Conservation (phyloP, 179 eudicot species). For the Beta macrorhiza region DNA sequence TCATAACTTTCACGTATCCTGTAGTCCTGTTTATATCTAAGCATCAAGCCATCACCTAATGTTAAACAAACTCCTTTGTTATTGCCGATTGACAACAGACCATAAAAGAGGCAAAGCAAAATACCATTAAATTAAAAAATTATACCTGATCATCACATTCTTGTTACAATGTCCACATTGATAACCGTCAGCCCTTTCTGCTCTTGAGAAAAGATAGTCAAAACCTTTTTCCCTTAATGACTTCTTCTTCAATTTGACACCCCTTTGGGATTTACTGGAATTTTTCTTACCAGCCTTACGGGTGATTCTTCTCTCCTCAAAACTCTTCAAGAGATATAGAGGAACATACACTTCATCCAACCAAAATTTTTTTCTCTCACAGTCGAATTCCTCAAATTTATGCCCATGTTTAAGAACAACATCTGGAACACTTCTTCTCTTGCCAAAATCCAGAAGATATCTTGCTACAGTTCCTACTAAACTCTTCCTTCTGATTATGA, state of each 20-base stretch:
- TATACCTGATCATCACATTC: slow-evolving; percentile 76
- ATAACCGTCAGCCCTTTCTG: slow-evolving; percentile 57
- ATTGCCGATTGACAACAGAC: neutral
- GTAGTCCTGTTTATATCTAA: neutral
- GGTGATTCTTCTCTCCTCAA: slow-evolving; percentile 79
- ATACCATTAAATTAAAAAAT: neutral
- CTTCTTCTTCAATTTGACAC: slow-evolving; percentile 39
- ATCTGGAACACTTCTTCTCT: slow-evolving; percentile 86
- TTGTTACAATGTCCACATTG: slow-evolving; percentile 89
- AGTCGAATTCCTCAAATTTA: slow-evolving; percentile 61
- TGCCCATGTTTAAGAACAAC: slow-evolving; percentile 69
- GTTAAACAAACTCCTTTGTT: neutral
- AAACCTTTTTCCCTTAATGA: slow-evolving; percentile 53
- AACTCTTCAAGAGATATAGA: slow-evolving; percentile 71
- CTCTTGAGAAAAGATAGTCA: slow-evolving; percentile 72
- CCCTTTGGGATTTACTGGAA: slow-evolving; percentile 36
- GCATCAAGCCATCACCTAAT: neutral
- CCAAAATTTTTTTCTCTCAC: slow-evolving; percentile 89
- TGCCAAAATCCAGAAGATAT: slow-evolving; percentile 97
- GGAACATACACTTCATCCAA: slow-evolving; percentile 84
- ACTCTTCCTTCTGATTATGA: slow-evolving; percentile 63
- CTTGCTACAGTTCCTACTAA: slow-evolving; percentile 55
- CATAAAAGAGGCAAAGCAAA: neutral
- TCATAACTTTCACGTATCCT: neutral
- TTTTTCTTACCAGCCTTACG: slow-evolving; percentile 57